Base-by-base conservation (phyloP, 345 rosid species). In the Eutrema japonicum region DNA sequence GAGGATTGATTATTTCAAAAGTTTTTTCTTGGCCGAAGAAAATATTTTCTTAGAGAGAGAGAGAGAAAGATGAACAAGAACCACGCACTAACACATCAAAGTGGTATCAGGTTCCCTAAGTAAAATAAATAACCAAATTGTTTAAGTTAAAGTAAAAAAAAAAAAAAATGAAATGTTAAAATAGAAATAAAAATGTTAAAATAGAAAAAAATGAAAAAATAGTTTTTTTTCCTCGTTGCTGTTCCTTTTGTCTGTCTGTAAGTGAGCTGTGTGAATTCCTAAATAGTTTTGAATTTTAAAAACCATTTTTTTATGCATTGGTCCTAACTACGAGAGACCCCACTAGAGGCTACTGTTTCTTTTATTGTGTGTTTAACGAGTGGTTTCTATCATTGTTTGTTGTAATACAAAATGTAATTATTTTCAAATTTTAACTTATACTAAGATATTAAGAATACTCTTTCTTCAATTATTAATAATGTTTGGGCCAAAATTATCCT, bases 51-150 rank as follows among this genome's bases (percentile, higher is more conserved):
- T 61, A 69, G 69, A 53, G 78, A 83, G 76, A 69, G 57, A 54
- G 37, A 68, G 14, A 52, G 68, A 37, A 45, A 70, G 73, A 74
- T 57, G 76, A 77, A 77, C 62, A 29, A 77, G 80, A 71, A 77
- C 80, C 80, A 77, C 77, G 68, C 77, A 72, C 72, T 66, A 57
- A 32, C 69, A 72, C 77, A 77, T 72, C 73, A 64, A 51, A 71
- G 68, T 56, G 77, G 80, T 77, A 77, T 77, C 80, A 74, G 76
- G 80, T 77, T 77, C 76, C 57, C 68, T 58, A 68, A 75, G 73
- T 77, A 56, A 22, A 30, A 56, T 71, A 13, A 71, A 65, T 55
- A 63, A 56, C 29, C 65, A 14, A 26, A 52, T 29, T 56, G n/a
- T 56, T 66, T 56, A 58, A 60, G 12, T 30, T 35, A 68, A 74